Evolutionary conservation across 352 stramenopile genomes (phyloP).

Genomic region (Blastocystis sp.): DNA sequence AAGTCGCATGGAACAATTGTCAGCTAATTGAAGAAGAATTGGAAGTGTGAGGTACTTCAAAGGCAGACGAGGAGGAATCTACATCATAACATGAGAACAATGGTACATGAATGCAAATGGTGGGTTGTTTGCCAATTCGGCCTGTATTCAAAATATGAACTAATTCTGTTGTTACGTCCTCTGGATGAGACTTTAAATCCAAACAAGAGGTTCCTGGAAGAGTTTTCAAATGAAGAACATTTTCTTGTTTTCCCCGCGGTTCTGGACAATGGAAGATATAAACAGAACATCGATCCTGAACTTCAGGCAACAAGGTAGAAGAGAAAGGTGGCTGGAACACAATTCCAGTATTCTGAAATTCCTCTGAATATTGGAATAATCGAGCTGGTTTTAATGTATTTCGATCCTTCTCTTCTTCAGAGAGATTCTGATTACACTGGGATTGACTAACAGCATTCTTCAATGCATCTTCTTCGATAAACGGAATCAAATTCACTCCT

Average conservation of each 20-base stretch:
- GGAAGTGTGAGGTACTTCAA: neutral
- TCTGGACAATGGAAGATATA: neutral
- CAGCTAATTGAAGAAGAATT: neutral
- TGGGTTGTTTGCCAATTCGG: constrained; percentile 71
- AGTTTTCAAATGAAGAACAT: constrained; percentile 70
- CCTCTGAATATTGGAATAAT: constrained; percentile 77
- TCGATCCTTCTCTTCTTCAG: constrained; percentile 76
- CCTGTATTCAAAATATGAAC: constrained; percentile 66
- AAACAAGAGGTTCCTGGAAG: constrained; percentile 66
- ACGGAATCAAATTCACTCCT: constrained; percentile 94
- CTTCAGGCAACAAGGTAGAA: constrained; percentile 64
- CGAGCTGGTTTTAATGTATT: constrained; percentile 78
- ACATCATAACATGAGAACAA: constrained; percentile 68
- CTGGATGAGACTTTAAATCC: constrained; percentile 6
- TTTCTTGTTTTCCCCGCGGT: constrained; percentile 53
- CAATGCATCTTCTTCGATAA: constrained; percentile 87
- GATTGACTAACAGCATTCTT: constrained; percentile 81
- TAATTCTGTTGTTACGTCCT: constrained; percentile 67
- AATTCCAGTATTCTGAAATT: neutral
- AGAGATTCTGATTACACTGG: constrained; percentile 81
- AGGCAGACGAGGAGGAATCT: neutral
- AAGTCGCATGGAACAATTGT: constrained; percentile 11
- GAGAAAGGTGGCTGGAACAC: constrained; percentile 20
- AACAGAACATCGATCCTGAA: constrained; percentile 65
- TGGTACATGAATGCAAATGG: constrained; percentile 72